Percentiles rank a stretch among this genome's conserved stretches.
These are phyloP conservation scores for Lecanicillium sp. DNA, from an alignment of 2,329 filamentous ascomycete species.

Conservation along the genomic window DNA sequence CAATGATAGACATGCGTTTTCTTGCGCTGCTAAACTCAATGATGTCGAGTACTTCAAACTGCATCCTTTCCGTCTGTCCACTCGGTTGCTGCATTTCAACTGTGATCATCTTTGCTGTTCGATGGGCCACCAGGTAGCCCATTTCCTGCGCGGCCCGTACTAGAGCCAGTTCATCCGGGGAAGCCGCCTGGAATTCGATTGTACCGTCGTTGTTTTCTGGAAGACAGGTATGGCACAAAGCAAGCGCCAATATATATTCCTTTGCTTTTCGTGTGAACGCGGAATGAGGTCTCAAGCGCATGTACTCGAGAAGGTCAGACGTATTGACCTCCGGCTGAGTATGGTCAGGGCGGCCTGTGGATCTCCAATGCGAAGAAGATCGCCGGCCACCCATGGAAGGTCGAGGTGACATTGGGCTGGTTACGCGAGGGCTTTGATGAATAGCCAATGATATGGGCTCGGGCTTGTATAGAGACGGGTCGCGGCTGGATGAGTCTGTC, in stretches of 20 bases:
- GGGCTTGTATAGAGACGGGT: conserved; percentile 19
- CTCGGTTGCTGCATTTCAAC: conserved; percentile 32
- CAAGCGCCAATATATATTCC: conserved; percentile 76
- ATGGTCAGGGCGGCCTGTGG: conserved; percentile 38
- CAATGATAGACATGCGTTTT: conserved; percentile 84
- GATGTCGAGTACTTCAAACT: conserved; percentile 74
- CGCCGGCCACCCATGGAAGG: conserved; percentile 23
- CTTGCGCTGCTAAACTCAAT: conserved; percentile 86
- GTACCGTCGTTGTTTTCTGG: conserved; percentile 64
- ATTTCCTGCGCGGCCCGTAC: conserved; percentile 80
- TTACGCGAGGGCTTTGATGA: too few species aligned
- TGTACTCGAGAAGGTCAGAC: conserved; percentile 67
- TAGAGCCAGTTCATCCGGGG: conserved; percentile 81
- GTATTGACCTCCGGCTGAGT: conserved; percentile 55
- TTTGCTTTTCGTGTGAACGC: conserved; percentile 70
- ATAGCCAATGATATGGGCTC: conserved; percentile 12
- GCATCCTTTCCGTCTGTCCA: conserved; percentile 40
- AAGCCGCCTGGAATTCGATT: conserved; percentile 79
- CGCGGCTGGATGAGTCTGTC: conserved; percentile 14
- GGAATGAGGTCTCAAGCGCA: conserved; percentile 66
- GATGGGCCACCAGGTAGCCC: conserved; percentile 68
- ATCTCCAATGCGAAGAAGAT: conserved; percentile 42
- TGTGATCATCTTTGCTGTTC: conserved; percentile 61
- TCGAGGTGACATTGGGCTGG: conserved; percentile 18
- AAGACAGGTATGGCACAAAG: conserved; percentile 84